Evolutionary conservation across 495 filamentous ascomycete species (phyloP).

Genomic region (Cladorrhinum samala): DNA sequence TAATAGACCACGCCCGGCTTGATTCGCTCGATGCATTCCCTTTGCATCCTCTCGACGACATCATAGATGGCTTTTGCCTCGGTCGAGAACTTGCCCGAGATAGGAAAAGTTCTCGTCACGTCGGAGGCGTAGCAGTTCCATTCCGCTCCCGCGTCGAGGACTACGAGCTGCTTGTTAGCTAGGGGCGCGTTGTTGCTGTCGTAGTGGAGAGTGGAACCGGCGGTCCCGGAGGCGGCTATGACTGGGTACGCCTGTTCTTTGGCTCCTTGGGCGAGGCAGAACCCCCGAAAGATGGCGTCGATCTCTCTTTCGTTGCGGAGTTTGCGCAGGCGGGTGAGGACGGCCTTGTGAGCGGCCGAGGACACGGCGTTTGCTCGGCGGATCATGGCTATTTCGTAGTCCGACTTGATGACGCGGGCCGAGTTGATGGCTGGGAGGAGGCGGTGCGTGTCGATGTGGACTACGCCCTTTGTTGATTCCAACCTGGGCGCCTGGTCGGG

Average conservation of each 20-base stretch:
- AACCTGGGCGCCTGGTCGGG: constrained; percentile 36
- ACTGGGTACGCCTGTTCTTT: constrained; percentile 78
- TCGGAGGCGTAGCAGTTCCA: constrained; percentile 86
- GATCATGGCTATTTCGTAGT: constrained; percentile 74
- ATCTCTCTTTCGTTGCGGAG: constrained; percentile 76
- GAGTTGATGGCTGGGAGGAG: constrained; percentile 64
- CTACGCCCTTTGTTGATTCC: constrained; percentile 26
- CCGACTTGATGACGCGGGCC: constrained; percentile 69
- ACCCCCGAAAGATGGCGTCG: constrained; percentile 65
- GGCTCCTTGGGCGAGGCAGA: constrained; percentile 63
- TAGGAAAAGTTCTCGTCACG: constrained; percentile 80
- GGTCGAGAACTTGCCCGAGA: constrained; percentile 56
- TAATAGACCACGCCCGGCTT: constrained; percentile 60
- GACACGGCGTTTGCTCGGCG: constrained; percentile 72
- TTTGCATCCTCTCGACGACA: constrained; percentile 77
- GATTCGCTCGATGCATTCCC: constrained; percentile 62
- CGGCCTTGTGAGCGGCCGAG: constrained; percentile 59
- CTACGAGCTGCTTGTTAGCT: constrained; percentile 59
- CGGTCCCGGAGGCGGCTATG: constrained; percentile 73
- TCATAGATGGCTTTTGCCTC: constrained; percentile 66
- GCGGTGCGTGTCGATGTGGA: constrained; percentile 34
- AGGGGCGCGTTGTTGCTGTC: constrained; percentile 67
- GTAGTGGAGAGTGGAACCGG: constrained; percentile 84
- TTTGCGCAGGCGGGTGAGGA: constrained; percentile 53
- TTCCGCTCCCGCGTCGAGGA: constrained; percentile 81